These are phyloP conservation scores for Mycogone perniciosa DNA, from an alignment of 2,329 filamentous ascomycete genomes.

Conservation along the genomic window DNA sequence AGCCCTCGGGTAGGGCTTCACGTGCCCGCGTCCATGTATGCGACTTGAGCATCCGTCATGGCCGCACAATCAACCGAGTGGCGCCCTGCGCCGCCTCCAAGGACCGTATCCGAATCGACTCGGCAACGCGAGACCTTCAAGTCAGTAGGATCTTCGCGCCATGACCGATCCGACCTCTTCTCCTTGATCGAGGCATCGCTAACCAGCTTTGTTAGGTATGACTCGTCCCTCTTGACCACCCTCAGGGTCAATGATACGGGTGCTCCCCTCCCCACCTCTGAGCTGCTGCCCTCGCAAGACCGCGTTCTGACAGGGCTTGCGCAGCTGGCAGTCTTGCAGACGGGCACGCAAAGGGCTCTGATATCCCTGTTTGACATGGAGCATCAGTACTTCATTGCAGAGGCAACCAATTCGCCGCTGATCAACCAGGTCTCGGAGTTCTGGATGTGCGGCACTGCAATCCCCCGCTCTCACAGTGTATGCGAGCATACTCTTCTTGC, in stretches of 20 bases:
- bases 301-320: conserved; percentile 38
- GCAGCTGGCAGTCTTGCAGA: conserved; percentile 38
- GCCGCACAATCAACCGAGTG: conserved; percentile 6
- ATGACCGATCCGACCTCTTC: neutral
- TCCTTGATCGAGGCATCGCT: neutral
- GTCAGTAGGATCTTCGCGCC: neutral
- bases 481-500: conserved; percentile 17
- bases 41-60: neutral
- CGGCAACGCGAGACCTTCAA: conserved; percentile 14
- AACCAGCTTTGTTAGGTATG: conserved; percentile 5
- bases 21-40: neutral
- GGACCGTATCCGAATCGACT: conserved; percentile 11
- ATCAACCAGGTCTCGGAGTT: conserved; percentile 6
- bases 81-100: conserved; percentile 7
- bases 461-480: conserved; percentile 17
- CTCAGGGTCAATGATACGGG: conserved; percentile 4
- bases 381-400: conserved; percentile 41
- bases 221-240: conserved; percentile 5
- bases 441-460: conserved; percentile 17
- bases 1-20: neutral
- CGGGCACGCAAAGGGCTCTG: conserved; percentile 34
- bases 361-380: conserved; percentile 43
- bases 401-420: conserved; percentile 34
- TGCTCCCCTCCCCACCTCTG: conserved; percentile 4
- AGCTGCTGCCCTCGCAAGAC: conserved; percentile 23